A percentile compares a stretch with the other conserved stretches of the same genome.
phyloP scores from a whole-genome alignment of 2,329 filamentous ascomycete genomes.

The Hymenoscyphus infarciens region DNA sequence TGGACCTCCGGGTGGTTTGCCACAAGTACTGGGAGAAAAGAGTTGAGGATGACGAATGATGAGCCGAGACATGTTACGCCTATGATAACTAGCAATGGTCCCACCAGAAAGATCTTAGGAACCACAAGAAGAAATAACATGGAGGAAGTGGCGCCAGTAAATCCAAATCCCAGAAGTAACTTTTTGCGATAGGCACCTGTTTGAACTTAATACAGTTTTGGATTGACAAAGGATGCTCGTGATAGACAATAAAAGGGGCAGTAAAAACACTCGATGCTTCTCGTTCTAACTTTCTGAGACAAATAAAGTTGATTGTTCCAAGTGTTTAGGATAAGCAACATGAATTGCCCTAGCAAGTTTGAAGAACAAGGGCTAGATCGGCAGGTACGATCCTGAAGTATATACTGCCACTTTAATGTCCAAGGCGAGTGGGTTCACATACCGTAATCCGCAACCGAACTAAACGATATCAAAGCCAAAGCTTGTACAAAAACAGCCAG shows the following conservation, averaged over 20 bases:
- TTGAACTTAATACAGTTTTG: conserved; percentile 6
- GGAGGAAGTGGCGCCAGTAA: conserved; percentile 75
- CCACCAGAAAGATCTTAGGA: conserved; percentile 72
- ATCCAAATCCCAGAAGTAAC: conserved; percentile 76
- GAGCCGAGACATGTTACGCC: conserved; percentile 92
- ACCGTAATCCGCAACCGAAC: conserved; percentile 90
- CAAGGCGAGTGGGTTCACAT: conserved; percentile 6
- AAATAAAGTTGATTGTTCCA: too few species aligned
- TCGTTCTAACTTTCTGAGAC: too few species aligned
- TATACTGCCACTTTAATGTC: background rate
- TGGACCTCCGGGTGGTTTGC: conserved; percentile 63
- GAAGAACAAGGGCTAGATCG: too few species aligned
- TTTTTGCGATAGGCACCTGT: conserved; percentile 72
- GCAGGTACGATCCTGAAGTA: too few species aligned
- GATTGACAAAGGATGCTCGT: background rate
- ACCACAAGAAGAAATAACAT: conserved; percentile 83
- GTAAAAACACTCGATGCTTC: too few species aligned
- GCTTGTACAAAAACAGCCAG: conserved; percentile 85
- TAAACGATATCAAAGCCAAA: conserved; percentile 89
- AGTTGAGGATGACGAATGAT: conserved; percentile 91
- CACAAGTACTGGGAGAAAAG: conserved; percentile 86
- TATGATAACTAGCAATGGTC: conserved; percentile 76
- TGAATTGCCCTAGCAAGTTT: too few species aligned
- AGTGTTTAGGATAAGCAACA: too few species aligned
- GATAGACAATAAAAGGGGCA: too few species aligned